Percentiles rank a stretch among this genome's conserved stretches.
Conservation (phyloP, 2,329 filamentous ascomycete genomes). For the Aspergillus phoenicis region DNA sequence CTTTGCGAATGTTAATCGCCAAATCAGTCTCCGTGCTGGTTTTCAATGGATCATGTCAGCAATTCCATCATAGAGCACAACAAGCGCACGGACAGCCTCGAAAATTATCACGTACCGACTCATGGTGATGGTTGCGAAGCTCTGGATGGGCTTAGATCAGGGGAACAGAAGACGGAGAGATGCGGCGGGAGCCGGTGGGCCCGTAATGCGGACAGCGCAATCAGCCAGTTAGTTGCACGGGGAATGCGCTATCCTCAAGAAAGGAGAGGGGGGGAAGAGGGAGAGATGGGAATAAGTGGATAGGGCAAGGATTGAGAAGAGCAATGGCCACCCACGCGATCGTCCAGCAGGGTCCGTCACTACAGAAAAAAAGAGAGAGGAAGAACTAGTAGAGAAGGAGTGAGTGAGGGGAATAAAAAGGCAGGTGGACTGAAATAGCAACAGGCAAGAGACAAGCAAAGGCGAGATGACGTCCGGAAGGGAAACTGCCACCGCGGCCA, state of each 20-base stretch:
- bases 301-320: constrained; percentile 2
- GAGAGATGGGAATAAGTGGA: constrained; percentile 17
- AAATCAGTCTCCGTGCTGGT: constrained; percentile 64
- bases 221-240: constrained; percentile 17
- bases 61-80: background rate
- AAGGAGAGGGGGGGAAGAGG: constrained; percentile 6
- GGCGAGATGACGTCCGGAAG: constrained; percentile 36
- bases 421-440: background rate
- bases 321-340: constrained; percentile 3
- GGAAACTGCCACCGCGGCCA: constrained; percentile 22
- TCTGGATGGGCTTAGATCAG: constrained; percentile 25
- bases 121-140: constrained; percentile 60
- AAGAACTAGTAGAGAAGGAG: constrained; percentile 19
- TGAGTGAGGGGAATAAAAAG: constrained; percentile 9
- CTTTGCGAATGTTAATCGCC: constrained; percentile 68
- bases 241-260: constrained; percentile 3
- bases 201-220: constrained; percentile 26
- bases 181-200: constrained; percentile 24
- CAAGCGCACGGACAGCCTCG: background rate
- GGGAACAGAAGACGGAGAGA: constrained; percentile 23
- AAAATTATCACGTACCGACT: constrained; percentile 54
- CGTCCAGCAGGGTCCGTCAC: too few species aligned
- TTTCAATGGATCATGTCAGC: constrained; percentile 1
- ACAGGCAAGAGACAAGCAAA: background rate
- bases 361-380: background rate